Percentiles rank a stretch among this genome's conserved stretches.
These are phyloP conservation scores for Durio zibethinus DNA, from an alignment of 345 rosid species.

Conservation along the genomic window DNA sequence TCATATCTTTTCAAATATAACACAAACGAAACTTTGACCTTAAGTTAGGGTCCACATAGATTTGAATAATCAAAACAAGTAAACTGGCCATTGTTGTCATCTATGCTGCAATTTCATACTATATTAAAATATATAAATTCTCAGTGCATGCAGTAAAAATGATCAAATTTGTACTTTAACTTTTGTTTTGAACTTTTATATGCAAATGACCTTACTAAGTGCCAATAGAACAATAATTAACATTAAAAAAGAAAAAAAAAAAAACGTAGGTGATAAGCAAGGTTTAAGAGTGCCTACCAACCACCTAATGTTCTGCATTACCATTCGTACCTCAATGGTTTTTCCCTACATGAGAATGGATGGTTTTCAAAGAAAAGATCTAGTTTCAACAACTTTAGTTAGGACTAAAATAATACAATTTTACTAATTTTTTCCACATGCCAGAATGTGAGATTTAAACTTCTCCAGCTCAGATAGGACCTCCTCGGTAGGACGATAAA, in stretches of 20 bases:
- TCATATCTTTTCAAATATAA: no score
- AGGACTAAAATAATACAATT: neutral
- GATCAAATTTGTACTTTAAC: neutral
- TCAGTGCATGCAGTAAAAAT: neutral
- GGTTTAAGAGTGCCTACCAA: neutral
- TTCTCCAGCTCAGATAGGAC: conserved; percentile 53
- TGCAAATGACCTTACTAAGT: neutral
- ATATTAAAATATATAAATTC: no score
- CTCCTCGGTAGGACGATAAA: conserved; percentile 58
- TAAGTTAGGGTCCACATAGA: no score
- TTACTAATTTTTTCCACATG: conserved; percentile 20
- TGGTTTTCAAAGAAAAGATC: neutral
- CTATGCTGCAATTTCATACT: no score
- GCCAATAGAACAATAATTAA: neutral
- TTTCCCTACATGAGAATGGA: neutral
- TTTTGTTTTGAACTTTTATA: no score
- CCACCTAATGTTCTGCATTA: neutral
- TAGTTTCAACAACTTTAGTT: neutral
- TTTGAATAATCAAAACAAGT: no score
- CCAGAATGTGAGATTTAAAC: conserved; percentile 43
- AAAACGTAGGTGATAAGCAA: neutral
- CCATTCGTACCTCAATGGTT: neutral
- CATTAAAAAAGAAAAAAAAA: neutral
- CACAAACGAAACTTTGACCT: no score
- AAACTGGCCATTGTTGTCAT: no score